Conservation (phyloP, 1,284 basidiomycete species). For the Ganoderma meredithae region DNA sequence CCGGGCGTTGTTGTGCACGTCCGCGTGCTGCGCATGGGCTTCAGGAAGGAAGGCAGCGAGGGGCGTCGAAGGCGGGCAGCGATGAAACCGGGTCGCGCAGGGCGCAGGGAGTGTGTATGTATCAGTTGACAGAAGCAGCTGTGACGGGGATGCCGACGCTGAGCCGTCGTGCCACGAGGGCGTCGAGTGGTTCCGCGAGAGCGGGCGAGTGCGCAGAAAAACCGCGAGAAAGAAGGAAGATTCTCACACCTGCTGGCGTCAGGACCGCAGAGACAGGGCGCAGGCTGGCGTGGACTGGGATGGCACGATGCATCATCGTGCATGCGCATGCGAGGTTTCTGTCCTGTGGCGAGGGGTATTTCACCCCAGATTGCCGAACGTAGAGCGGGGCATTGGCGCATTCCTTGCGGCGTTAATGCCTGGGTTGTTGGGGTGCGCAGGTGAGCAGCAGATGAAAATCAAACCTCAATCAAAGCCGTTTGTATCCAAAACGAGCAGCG, state of each 20-base stretch:
- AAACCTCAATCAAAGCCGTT: slow-evolving; percentile 31
- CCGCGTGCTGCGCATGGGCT: slow-evolving; percentile 26
- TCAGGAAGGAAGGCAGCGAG: slow-evolving; percentile 17
- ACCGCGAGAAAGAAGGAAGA: slow-evolving; percentile 29
- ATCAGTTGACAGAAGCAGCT: slow-evolving; percentile 28
- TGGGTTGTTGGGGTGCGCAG: not conserved
- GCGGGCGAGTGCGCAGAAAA: slow-evolving; percentile 22
- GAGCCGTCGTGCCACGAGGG: slow-evolving; percentile 23
- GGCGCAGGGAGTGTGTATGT: slow-evolving; percentile 29
- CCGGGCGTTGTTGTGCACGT: slow-evolving; percentile 21
- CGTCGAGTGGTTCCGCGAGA: slow-evolving; percentile 22
- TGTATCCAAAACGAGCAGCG: slow-evolving; percentile 28
- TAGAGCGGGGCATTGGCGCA: slow-evolving; percentile 2
- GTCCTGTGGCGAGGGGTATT: slow-evolving; percentile 1
- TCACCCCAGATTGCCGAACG: not conserved
- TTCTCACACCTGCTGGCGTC: slow-evolving; percentile 35
- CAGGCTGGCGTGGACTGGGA: slow-evolving; percentile 24
- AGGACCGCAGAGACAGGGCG: slow-evolving; percentile 27
- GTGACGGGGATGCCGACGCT: slow-evolving; percentile 28
- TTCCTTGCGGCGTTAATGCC: not conserved
- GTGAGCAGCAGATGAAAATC: slow-evolving; percentile 19
- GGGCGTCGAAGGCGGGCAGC: slow-evolving; percentile 11
- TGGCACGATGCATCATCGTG: not conserved
- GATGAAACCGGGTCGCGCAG: slow-evolving; percentile 28
- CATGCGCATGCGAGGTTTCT: slow-evolving; percentile 8